Conservation (phyloP, 2,329 filamentous ascomycete genomes). For the Penicillium sp. region DNA sequence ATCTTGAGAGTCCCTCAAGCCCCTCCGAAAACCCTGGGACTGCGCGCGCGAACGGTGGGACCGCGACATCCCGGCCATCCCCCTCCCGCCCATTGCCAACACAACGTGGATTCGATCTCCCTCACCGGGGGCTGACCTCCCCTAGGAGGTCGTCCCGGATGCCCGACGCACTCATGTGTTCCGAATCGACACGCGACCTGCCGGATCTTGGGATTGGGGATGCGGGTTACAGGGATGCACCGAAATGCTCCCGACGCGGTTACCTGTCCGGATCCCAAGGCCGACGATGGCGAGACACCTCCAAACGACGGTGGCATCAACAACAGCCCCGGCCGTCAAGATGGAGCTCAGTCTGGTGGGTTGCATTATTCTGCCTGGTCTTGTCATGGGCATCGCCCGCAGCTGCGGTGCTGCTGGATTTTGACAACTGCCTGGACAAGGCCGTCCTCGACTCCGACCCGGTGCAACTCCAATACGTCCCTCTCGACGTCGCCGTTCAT, state of each 20-base stretch:
- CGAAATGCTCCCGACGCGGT: slow-evolving; percentile 8
- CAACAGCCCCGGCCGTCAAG: slow-evolving; percentile 8
- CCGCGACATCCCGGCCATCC: neutral
- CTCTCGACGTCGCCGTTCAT: slow-evolving; percentile 67
- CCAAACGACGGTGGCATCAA: slow-evolving; percentile 24
- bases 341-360: slow-evolving; percentile 15
- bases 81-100: slow-evolving; percentile 16
- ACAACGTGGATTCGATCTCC: slow-evolving; percentile 39
- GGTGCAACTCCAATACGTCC: slow-evolving; percentile 72
- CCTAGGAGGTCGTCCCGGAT: slow-evolving; percentile 40
- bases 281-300: slow-evolving; percentile 23
- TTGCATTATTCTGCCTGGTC: slow-evolving; percentile 24
- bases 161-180: slow-evolving; percentile 33
- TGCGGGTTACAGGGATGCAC: neutral
- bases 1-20: neutral
- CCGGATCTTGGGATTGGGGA: slow-evolving; percentile 7
- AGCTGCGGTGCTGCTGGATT: slow-evolving; percentile 66
- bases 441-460: slow-evolving; percentile 59
- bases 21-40: neutral
- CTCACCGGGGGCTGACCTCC: slow-evolving; percentile 42
- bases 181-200: slow-evolving; percentile 23
- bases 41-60: no score
- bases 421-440: slow-evolving; percentile 75
- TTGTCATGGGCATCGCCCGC: slow-evolving; percentile 39
- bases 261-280: slow-evolving; percentile 12